A percentile compares a stretch with the other conserved stretches of the same genome.
phyloP scores from a whole-genome alignment of 129 eudicot genomes.

The sunflower (Helianthus annuus) region DNA sequence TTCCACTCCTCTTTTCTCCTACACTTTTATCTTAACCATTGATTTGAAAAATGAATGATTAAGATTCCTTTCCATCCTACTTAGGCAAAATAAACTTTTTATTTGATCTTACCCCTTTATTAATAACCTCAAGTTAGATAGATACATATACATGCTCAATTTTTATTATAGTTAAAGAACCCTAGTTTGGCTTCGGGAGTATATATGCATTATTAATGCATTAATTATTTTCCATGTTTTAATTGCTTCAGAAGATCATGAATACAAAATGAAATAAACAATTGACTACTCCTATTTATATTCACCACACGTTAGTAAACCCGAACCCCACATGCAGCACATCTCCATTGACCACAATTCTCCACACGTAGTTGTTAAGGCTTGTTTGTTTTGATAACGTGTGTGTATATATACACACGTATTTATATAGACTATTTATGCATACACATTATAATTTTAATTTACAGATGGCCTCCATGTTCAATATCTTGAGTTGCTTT shows the following conservation, averaged over 20 bases:
- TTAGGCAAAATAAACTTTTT: too few species aligned
- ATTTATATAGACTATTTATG: background rate
- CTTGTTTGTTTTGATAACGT: too few species aligned
- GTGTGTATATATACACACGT: background rate
- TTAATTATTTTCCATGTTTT: background rate
- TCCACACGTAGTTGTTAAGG: background rate
- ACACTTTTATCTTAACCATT: too few species aligned
- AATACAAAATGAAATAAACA: background rate
- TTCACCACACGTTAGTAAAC: conserved; percentile 8
- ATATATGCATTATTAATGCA: background rate
- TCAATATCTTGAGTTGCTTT: conserved; percentile 32
- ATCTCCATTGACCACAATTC: conserved; percentile 34
- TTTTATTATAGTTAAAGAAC: too few species aligned
- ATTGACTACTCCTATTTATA: background rate
- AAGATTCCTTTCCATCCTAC: too few species aligned
- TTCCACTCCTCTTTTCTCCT: too few species aligned
- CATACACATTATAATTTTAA: background rate
- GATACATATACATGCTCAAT: too few species aligned
- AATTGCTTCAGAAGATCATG: background rate
- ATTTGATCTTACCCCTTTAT: too few species aligned
- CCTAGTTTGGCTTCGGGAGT: too few species aligned
- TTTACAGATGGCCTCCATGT: conserved; percentile 23
- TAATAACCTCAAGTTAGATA: too few species aligned
- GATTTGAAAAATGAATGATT: too few species aligned
- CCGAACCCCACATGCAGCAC: conserved; percentile 25